Evolutionary conservation across 306 rosid species (phyloP).

Genomic region (Casuarina glauca): DNA sequence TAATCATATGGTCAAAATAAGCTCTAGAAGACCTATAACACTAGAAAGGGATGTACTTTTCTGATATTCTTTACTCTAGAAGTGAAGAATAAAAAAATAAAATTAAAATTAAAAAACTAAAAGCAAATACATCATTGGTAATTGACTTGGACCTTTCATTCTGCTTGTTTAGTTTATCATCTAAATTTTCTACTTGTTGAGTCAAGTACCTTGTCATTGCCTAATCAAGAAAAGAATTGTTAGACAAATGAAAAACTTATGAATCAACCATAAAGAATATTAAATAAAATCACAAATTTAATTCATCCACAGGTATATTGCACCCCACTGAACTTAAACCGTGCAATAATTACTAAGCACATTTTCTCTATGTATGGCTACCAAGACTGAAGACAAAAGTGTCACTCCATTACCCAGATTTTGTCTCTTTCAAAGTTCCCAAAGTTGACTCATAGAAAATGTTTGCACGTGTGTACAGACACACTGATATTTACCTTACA

Average conservation of each 20-base stretch:
- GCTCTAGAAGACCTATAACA: background rate
- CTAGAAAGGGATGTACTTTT: background rate
- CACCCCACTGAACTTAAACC: background rate
- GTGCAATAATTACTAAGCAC: background rate
- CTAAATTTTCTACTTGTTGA: conserved; percentile 81
- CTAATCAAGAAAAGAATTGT: conserved; percentile 49
- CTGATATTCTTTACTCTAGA: background rate
- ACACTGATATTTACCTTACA: background rate
- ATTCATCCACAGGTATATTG: background rate
- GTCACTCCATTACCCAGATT: background rate
- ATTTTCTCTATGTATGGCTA: background rate
- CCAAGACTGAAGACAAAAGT: background rate
- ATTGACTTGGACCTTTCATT: conserved; percentile 63
- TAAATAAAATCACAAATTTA: background rate
- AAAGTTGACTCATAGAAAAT: background rate
- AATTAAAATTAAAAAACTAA: background rate
- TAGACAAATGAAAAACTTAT: background rate
- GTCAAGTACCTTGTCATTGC: conserved; percentile 93
- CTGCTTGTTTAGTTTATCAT: conserved; percentile 84
- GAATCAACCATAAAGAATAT: conserved; percentile 2
- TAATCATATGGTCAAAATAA: background rate
- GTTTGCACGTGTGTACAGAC: background rate
- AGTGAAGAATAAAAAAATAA: conserved; percentile 1
- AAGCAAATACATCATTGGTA: conserved; percentile 67
- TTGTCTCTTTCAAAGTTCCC: background rate